Evolutionary conservation across 1,284 basidiomycete genomes (phyloP).

Genomic region (Rhizoctonia solani): DNA sequence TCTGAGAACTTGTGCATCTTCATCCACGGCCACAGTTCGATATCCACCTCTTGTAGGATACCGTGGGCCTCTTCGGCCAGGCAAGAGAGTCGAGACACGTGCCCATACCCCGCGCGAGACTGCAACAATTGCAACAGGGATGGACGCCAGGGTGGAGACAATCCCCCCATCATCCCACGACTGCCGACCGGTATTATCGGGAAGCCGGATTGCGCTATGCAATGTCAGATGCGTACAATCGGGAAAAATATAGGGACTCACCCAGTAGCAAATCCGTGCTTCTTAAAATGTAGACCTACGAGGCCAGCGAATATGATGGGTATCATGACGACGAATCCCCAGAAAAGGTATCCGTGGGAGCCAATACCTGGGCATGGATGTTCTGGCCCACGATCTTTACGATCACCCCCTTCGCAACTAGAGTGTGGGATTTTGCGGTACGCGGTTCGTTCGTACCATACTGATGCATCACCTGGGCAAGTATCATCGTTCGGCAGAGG

Average conservation of each 20-base stretch:
- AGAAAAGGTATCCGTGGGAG: constrained; percentile 76
- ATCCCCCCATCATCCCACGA: constrained; percentile 55
- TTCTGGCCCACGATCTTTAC: constrained; percentile 68
- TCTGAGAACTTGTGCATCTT: constrained; percentile 81
- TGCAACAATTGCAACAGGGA: constrained; percentile 77
- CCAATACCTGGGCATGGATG: constrained; percentile 81
- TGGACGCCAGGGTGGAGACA: constrained; percentile 73
- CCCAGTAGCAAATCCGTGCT: constrained; percentile 50
- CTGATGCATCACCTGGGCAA: constrained; percentile 67
- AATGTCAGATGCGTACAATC: neutral
- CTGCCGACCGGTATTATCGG: constrained; percentile 54
- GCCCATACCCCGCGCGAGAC: constrained; percentile 61
- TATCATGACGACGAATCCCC: constrained; percentile 73
- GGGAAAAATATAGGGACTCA: constrained; percentile 34
- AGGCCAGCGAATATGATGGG: constrained; percentile 76
- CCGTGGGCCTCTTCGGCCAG: constrained; percentile 44
- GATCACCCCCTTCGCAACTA: constrained; percentile 73
- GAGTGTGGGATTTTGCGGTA: constrained; percentile 90
- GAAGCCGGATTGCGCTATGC: constrained; percentile 76
- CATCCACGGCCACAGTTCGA: constrained; percentile 79
- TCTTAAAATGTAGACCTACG: constrained; percentile 79
- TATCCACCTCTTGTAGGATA: constrained; percentile 69
- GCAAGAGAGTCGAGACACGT: constrained; percentile 48
- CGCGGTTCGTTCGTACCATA: constrained; percentile 89
- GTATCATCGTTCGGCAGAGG: constrained; percentile 63